phyloP scores from a whole-genome alignment of 768 basidiomycete species.

The Pleurotus eryngii region DNA sequence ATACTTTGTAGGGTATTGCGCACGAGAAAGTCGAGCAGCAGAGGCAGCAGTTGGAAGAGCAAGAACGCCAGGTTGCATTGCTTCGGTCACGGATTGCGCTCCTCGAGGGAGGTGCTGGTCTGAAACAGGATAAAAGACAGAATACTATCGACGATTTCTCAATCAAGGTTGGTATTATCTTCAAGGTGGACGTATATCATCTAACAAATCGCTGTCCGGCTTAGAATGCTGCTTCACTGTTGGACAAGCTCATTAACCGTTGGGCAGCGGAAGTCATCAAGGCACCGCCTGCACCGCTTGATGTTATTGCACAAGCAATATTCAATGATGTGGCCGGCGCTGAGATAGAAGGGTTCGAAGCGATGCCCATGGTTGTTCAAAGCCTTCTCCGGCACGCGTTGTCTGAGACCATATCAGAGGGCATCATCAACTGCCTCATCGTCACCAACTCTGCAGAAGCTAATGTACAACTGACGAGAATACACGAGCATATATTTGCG shows the following conservation, averaged over 20 bases:
- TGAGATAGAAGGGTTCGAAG: conserved; percentile 41
- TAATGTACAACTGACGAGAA: conserved; percentile 78
- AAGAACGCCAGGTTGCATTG: conserved; percentile 77
- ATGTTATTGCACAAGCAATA: conserved; percentile 53
- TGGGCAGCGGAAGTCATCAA: conserved; percentile 81
- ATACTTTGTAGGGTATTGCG: conserved; percentile 60
- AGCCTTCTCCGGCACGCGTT: conserved; percentile 79
- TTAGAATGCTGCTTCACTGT: conserved; percentile 77
- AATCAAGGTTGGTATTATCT: conserved; percentile 57
- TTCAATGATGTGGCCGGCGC: conserved; percentile 55
- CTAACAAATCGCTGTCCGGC: neutral
- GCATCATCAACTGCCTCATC: conserved; percentile 81
- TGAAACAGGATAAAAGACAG: conserved; percentile 40
- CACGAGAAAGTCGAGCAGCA: conserved; percentile 89
- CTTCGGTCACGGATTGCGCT: conserved; percentile 68
- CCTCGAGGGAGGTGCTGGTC: conserved; percentile 62
- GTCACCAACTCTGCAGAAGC: conserved; percentile 85
- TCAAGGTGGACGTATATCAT: neutral
- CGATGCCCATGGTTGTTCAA: conserved; percentile 70
- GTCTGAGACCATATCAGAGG: conserved; percentile 71
- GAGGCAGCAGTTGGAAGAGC: conserved; percentile 73
- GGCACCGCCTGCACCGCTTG: conserved; percentile 49
- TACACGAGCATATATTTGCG: conserved; percentile 85
- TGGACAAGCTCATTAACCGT: conserved; percentile 81
- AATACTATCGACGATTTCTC: conserved; percentile 85